A percentile compares a stretch with the other conserved stretches of the same genome.
Conservation (phyloP, 345 rosid genomes). For the Eucalyptus victrix region DNA sequence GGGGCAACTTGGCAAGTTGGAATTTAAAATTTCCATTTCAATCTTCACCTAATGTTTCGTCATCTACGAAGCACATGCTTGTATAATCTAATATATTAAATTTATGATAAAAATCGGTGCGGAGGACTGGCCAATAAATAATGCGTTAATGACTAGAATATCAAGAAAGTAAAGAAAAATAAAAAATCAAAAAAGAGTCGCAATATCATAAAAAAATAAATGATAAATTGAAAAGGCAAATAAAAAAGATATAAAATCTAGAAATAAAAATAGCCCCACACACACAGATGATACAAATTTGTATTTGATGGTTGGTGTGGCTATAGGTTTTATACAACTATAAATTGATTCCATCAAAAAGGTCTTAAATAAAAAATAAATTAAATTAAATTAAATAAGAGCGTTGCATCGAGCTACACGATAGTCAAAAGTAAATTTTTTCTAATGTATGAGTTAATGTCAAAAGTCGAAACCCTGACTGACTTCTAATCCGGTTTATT, state of each 20-base stretch:
- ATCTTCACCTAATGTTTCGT: neutral
- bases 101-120: no score
- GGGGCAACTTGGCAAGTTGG: neutral
- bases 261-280: neutral
- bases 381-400: no score
- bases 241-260: neutral
- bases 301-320: no score
- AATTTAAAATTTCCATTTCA: neutral
- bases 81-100: no score
- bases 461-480: neutral
- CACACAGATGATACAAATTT: neutral
- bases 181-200: neutral
- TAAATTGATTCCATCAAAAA: neutral
- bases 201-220: no score
- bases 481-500: neutral
- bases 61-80: neutral
- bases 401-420: neutral
- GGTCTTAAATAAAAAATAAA: no score
- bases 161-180: no score
- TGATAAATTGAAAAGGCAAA: neutral
- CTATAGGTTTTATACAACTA: no score
- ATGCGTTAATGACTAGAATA: no score
- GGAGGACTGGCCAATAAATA: fast-evolving
- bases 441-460: neutral
- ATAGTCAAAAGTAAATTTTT: neutral